phyloP scores from a whole-genome alignment of 2,329 filamentous ascomycete species.

The Coniella vitis region DNA sequence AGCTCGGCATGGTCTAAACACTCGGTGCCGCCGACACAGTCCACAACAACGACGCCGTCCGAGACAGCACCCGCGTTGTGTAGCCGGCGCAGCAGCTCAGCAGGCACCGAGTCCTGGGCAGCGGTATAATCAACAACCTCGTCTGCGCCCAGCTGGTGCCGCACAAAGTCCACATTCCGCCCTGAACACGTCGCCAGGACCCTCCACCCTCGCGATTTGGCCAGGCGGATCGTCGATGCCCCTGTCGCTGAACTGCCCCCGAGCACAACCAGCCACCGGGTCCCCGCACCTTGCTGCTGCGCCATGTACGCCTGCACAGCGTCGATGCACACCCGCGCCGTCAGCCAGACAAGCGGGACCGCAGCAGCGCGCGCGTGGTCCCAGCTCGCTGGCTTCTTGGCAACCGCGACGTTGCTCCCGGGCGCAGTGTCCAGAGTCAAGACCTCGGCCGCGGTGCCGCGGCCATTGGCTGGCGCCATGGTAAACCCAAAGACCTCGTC shows the following conservation, averaged over 20 bases:
- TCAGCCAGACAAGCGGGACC: slow-evolving; percentile 3
- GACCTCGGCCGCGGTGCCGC: neutral
- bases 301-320: neutral
- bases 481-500: slow-evolving; percentile 4
- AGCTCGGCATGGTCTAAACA: neutral
- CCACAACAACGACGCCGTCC: neutral
- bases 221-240: neutral
- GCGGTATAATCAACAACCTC: slow-evolving; percentile 3
- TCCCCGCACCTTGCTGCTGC: no score
- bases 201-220: neutral
- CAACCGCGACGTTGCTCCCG: neutral
- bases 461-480: slow-evolving; percentile 2
- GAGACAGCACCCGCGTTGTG: neutral
- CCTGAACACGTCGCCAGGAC: slow-evolving; percentile 3
- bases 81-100: neutral
- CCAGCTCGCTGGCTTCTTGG: neutral
- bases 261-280: slow-evolving; percentile 1
- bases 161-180: slow-evolving; percentile 3
- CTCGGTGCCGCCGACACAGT: slow-evolving; percentile 5
- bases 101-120: neutral
- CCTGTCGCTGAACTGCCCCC: slow-evolving; percentile 2
- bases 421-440: slow-evolving; percentile 1
- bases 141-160: neutral
- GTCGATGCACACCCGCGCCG: neutral
- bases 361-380: neutral